These are phyloP conservation scores for Rubroshorea leprosula DNA, from an alignment of 345 rosid genomes.

Conservation along the genomic window DNA sequence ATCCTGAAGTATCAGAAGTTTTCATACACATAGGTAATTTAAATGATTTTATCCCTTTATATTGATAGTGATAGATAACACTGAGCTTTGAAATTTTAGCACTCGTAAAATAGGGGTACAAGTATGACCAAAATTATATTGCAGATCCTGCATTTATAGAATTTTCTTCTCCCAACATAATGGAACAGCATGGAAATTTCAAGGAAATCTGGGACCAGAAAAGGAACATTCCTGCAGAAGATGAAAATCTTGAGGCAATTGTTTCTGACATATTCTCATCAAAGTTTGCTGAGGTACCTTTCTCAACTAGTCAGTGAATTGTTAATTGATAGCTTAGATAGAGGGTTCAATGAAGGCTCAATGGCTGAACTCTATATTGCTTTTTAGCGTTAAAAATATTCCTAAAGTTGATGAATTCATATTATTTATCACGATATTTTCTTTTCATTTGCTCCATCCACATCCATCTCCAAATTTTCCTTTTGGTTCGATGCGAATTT, in stretches of 20 bases:
- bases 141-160: slow-evolving; percentile 67
- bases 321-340: slow-evolving; percentile 1
- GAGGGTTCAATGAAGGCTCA: background rate
- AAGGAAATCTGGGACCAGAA: slow-evolving; percentile 15
- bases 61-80: too few species aligned
- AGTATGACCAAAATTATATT: background rate
- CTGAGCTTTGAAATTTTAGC: too few species aligned
- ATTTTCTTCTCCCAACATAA: slow-evolving; percentile 26
- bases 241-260: slow-evolving; percentile 44
- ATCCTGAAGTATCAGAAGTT: slow-evolving; percentile 78
- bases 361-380: slow-evolving; percentile 1
- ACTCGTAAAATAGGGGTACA: too few species aligned
- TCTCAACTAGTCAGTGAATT: background rate
- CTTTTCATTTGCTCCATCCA: too few species aligned
- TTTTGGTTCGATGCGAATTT: too few species aligned
- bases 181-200: slow-evolving; percentile 26
- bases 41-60: too few species aligned
- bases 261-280: slow-evolving; percentile 38
- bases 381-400: background rate
- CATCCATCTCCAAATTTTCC: too few species aligned
- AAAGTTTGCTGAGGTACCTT: slow-evolving; percentile 48
- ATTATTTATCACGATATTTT: background rate
- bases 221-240: slow-evolving; percentile 24
- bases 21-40: slow-evolving; percentile 96
- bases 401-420: background rate